Base-by-base conservation (phyloP, 2,329 filamentous ascomycete genomes). In the Aspergillus hortae region DNA sequence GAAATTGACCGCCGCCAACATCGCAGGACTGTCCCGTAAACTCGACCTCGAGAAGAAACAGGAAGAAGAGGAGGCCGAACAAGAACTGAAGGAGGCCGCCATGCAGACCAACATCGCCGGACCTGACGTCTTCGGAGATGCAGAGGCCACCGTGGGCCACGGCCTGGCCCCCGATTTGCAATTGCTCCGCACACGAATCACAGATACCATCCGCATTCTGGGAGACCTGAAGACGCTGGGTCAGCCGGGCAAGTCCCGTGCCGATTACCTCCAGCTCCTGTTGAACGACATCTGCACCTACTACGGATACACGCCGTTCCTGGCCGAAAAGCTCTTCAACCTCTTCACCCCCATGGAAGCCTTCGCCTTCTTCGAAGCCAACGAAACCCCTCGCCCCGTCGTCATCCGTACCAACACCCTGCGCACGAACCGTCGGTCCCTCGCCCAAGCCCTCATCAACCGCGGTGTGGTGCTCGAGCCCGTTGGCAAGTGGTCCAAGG, bases 401-500 rank as follows among this genome's bases (percentile, higher is more conserved):
- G 94, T 99, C 59, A 95, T 99, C 68, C 87, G 94, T 66, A 97
- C 94, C 57, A 99, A 99, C 74, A 99, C 92, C 7, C 83, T 99
- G 53, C 88, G 90, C 62, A 87, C 85, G 14, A 84, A 86, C 64
- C 78, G 85, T 60, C 76, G 85, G 60, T 92, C 95, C 57, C 86
- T 99, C 15, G 94, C 94, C 9, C 92, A 96, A 71, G 83, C 92
- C 1, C 82, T 96, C 54, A 96, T 96, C 79, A 96, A 96, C 76
- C 89, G 92, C 58, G 94, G 94, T 58, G 94, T 99, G 45, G 95
- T 92, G 12, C 83, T 99, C 36, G 92, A 99, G 73, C 94, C 94
- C 2, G 90, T 99, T 15, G 94, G 94, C 56, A 97, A 97, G 74
- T 99, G 94, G 94, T 94, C 89, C 61, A 99, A 99, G 77, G 91